Percentiles rank a stretch among this genome's conserved stretches.
Conservation (phyloP, 805 yeast genomes). For the Candida rishiriensis region DNA sequence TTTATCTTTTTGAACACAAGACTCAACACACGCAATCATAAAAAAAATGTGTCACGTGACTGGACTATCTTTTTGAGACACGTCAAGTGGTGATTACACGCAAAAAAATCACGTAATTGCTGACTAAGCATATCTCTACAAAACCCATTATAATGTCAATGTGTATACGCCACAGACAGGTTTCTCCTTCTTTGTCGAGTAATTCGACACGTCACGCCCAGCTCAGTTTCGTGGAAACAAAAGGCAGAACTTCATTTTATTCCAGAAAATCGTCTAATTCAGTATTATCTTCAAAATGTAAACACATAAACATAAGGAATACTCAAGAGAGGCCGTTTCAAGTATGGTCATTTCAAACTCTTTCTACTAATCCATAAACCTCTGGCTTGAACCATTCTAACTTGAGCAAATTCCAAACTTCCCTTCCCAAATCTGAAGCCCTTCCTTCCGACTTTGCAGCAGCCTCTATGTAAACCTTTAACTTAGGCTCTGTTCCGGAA, state of each 20-base stretch:
- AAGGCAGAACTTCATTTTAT: not conserved
- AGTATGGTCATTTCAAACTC: constrained; percentile 17
- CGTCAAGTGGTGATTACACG: no score
- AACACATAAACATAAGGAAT: not conserved
- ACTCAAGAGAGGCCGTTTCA: no score
- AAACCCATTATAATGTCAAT: no score
- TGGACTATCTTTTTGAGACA: no score
- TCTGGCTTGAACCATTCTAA: constrained; percentile 70
- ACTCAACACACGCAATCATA: not conserved
- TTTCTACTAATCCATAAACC: constrained; percentile 33
- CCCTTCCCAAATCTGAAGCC: constrained; percentile 50
- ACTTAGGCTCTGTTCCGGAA: constrained; percentile 94
- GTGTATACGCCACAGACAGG: no score
- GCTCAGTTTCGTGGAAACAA: not conserved
- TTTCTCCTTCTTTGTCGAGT: no score
- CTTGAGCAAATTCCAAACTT: constrained; percentile 62
- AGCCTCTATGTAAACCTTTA: constrained; percentile 89
- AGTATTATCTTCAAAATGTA: not conserved
- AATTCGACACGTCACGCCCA: no score
- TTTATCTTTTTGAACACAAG: not conserved
- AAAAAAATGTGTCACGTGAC: no score
- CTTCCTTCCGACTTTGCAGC: constrained; percentile 39
- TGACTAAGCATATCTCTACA: no score
- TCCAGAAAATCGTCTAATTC: not conserved
- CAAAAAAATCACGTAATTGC: no score